phyloP scores from a whole-genome alignment of 805 yeast genomes.

The Clavispora phyllophila region DNA sequence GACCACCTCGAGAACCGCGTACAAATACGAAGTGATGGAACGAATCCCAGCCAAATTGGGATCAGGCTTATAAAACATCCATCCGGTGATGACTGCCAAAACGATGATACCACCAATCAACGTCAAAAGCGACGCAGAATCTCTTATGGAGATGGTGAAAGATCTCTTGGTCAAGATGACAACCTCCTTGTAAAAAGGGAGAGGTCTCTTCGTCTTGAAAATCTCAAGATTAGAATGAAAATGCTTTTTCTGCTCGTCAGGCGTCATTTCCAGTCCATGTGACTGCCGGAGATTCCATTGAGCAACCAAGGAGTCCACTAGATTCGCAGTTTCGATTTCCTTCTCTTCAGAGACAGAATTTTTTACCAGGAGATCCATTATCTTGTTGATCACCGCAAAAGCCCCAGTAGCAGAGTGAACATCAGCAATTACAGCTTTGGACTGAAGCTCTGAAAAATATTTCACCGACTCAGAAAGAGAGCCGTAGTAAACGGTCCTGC shows the following conservation, averaged over 20 bases:
- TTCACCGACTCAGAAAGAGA: constrained; percentile 38
- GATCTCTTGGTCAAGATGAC: constrained; percentile 31
- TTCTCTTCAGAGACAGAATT: constrained; percentile 10
- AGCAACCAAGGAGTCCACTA: constrained; percentile 8
- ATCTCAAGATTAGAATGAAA: constrained; percentile 15
- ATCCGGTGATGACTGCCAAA: constrained; percentile 62
- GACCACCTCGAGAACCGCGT: constrained; percentile 33
- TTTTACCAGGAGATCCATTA: constrained; percentile 16
- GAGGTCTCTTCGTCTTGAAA: constrained; percentile 16
- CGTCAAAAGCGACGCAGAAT: constrained; percentile 27
- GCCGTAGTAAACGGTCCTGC: constrained; percentile 45
- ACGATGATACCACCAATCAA: constrained; percentile 38
- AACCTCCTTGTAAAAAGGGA: constrained; percentile 27
- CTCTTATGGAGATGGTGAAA: constrained; percentile 29
- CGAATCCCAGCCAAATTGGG: constrained; percentile 60
- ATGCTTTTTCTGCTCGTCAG: constrained; percentile 11
- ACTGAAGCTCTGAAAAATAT: constrained; percentile 37
- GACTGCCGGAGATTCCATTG: constrained; percentile 5
- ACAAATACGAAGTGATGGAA: constrained; percentile 39
- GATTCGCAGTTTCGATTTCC: constrained; percentile 8
- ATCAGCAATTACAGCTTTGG: constrained; percentile 7
- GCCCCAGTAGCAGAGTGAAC: constrained; percentile 4
- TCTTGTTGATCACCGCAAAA: constrained; percentile 9
- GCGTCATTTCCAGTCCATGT: constrained; percentile 1
- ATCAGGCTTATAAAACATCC: constrained; percentile 69